Conservation (phyloP, 805 yeast species). For the Starmerella floris region DNA sequence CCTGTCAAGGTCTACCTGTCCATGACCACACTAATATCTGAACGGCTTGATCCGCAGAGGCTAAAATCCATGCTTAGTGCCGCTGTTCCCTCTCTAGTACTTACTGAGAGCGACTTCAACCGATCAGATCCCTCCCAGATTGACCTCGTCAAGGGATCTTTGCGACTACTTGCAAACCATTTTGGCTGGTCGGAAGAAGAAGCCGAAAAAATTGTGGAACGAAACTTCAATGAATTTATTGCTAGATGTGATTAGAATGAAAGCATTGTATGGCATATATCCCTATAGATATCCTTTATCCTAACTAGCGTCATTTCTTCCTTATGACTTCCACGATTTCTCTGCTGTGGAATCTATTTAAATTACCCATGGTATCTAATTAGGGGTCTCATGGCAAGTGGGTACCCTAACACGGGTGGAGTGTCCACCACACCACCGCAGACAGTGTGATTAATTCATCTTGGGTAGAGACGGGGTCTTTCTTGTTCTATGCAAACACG, state of each 20-base stretch:
- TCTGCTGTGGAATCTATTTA: too few relatives aligned
- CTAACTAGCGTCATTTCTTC: too few relatives aligned
- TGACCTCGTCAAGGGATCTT: constrained; percentile 8
- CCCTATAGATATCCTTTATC: too few relatives aligned
- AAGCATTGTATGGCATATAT: too few relatives aligned
- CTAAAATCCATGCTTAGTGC: constrained; percentile 24
- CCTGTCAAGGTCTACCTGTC: constrained; percentile 35
- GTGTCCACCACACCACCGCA: too few relatives aligned
- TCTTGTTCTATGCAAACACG: constrained; percentile 1
- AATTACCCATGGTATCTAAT: too few relatives aligned
- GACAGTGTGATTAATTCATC: too few relatives aligned
- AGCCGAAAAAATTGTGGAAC: constrained; percentile 1
- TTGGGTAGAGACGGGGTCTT: too few relatives aligned
- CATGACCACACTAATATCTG: constrained; percentile 40
- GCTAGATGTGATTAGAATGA: too few relatives aligned
- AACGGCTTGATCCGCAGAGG: constrained; percentile 25
- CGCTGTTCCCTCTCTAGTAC: constrained; percentile 30
- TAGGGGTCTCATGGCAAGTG: too few relatives aligned
- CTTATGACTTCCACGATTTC: too few relatives aligned
- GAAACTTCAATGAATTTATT: constrained; percentile 6
- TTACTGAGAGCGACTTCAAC: constrained; percentile 44
- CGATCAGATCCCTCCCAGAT: constrained; percentile 23
- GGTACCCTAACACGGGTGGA: too few relatives aligned
- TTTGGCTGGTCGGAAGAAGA: constrained; percentile 4
- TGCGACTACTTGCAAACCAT: constrained; percentile 3